These are phyloP conservation scores for Lipomyces yarrowii DNA, from an alignment of 1,139 yeast species.

Conservation along the genomic window DNA sequence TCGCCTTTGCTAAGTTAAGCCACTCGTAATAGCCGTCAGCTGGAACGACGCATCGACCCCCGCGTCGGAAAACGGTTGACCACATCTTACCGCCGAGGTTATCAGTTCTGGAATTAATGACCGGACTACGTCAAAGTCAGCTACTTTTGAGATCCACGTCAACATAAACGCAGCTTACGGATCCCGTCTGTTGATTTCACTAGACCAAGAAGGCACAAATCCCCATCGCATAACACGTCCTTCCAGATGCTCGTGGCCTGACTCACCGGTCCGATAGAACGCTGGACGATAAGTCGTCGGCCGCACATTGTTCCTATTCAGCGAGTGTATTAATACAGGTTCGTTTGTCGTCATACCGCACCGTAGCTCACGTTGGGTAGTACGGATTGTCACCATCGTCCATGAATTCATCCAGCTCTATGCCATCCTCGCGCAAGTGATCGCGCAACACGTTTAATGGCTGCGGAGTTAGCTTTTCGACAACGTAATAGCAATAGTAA, in stretches of 20 bases:
- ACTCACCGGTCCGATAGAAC: slow-evolving; percentile 17
- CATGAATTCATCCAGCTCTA: slow-evolving; percentile 23
- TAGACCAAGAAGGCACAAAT: slow-evolving; percentile 53
- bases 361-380: slow-evolving; percentile 22
- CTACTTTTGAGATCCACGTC: background rate
- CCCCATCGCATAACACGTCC: slow-evolving; percentile 57
- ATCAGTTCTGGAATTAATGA: slow-evolving; percentile 65
- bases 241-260: slow-evolving; percentile 35
- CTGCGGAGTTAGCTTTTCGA: slow-evolving; percentile 9
- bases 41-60: slow-evolving; percentile 67
- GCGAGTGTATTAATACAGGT: background rate
- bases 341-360: background rate
- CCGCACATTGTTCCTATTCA: slow-evolving; percentile 19
- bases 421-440: slow-evolving; percentile 22
- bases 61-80: slow-evolving; percentile 40
- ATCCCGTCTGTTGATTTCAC: slow-evolving; percentile 31
- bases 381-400: slow-evolving; percentile 19
- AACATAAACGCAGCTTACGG: slow-evolving; percentile 15
- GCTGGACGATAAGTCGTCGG: slow-evolving; percentile 28
- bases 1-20: slow-evolving; percentile 46
- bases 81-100: slow-evolving; percentile 56
- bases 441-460: slow-evolving; percentile 23
- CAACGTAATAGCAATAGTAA: background rate
- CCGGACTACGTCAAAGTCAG: background rate
- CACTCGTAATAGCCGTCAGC: slow-evolving; percentile 88